Evolutionary conservation across 2,329 filamentous ascomycete genomes (phyloP).

Genomic region (Ceratocystis eucalypticola): DNA sequence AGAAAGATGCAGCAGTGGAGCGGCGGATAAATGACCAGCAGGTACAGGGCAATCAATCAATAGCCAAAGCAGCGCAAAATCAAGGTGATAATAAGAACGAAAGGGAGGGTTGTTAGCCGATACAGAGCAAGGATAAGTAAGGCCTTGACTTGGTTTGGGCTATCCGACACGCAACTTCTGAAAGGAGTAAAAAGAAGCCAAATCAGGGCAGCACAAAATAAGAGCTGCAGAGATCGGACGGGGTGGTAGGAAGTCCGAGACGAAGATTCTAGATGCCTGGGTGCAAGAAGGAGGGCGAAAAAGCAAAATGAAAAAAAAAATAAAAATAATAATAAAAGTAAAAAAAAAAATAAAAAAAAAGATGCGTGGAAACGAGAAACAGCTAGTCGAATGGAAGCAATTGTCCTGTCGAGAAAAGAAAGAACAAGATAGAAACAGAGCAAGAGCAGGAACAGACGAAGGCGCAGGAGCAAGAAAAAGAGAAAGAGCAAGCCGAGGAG

Average conservation of each 20-base stretch:
- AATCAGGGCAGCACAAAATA: background rate
- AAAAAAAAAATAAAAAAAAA: background rate
- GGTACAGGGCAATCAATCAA: background rate
- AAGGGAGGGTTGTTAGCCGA: background rate
- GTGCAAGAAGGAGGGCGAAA: background rate
- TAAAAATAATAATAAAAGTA: slow-evolving; percentile 9
- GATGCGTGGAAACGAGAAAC: background rate
- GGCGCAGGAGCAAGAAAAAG: background rate
- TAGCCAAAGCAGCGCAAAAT: background rate
- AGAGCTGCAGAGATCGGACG: background rate
- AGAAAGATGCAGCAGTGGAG: background rate
- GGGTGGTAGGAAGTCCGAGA: background rate
- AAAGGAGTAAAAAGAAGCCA: background rate
- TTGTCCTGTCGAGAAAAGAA: background rate
- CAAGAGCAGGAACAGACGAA: background rate
- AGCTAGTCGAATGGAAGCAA: background rate
- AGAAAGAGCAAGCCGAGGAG: background rate
- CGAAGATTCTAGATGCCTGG: background rate
- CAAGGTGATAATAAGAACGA: background rate
- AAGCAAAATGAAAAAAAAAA: background rate
- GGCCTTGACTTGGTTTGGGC: no score
- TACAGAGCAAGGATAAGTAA: background rate
- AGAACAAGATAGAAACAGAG: background rate
- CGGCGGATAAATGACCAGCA: background rate
- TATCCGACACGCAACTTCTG: no score